Percentiles rank a stretch among this genome's conserved stretches.
phyloP scores from a whole-genome alignment of 2,329 filamentous ascomycete species.

The Colletotrichum sansevieriae region DNA sequence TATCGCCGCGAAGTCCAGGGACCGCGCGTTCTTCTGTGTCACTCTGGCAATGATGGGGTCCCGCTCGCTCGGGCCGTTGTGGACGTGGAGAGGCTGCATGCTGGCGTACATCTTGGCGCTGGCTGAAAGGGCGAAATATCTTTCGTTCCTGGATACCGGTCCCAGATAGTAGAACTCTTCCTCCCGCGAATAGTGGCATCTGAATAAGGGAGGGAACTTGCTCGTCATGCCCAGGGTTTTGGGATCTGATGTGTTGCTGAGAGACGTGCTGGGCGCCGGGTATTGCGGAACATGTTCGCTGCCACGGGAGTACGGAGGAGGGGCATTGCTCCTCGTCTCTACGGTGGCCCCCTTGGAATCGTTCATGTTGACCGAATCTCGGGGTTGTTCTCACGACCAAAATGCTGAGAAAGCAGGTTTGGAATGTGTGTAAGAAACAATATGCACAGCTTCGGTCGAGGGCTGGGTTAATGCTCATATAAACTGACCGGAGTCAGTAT shows the following conservation, averaged over 20 bases:
- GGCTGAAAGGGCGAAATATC: not conserved
- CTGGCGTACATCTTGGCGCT: slow-evolving; percentile 7
- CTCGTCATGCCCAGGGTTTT: not conserved
- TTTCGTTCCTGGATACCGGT: not conserved
- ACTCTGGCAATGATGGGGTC: slow-evolving; percentile 6
- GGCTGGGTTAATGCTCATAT: too few relatives aligned
- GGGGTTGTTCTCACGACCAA: rapidly evolving
- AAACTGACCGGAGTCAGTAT: not conserved
- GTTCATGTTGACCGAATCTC: not conserved
- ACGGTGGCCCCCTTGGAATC: not conserved
- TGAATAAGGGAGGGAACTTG: not conserved
- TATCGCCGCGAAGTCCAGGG: not conserved
- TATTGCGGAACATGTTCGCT: not conserved
- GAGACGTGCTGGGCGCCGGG: not conserved
- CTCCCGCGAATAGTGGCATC: not conserved
- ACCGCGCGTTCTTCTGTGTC: slow-evolving; percentile 6
- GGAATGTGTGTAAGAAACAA: too few relatives aligned
- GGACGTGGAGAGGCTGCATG: slow-evolving; percentile 12
- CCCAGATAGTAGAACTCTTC: not conserved
- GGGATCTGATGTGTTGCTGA: not conserved
- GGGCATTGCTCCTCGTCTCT: not conserved
- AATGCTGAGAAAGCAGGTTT: not conserved
- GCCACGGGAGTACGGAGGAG: not conserved
- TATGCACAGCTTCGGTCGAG: too few relatives aligned
- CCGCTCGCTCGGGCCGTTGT: slow-evolving; percentile 10